Base-by-base conservation (phyloP, 2,329 filamentous ascomycete species). In the Cadophora gregata region DNA sequence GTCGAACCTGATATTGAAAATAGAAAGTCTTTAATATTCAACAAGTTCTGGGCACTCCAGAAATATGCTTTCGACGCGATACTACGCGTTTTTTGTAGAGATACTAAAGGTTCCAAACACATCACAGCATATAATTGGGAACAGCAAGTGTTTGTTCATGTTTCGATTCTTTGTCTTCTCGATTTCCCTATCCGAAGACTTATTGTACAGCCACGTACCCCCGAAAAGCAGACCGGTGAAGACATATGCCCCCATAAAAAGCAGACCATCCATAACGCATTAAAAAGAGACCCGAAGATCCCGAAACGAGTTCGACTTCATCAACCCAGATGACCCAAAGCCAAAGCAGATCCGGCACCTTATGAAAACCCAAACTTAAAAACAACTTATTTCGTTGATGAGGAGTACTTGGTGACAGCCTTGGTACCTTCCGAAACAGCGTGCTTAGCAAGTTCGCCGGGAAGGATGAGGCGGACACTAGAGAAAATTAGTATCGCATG, bases 351-450 rank as follows among this genome's bases (percentile, higher is more conserved):
- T 81, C 83, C 81, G 79, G 79, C 79, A 79, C 79, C 79, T 79
- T 83, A 80, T 80, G 81, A 87, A 86, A 86, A 86, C 87, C 83
- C 78, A 76, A 81, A 81, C 81, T 42, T 31, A 80, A 82, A 81
- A 73, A 71, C 83, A 71, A 71, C 83, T 88, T 97, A 98, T 93
- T 98, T 99, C 84, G 94, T 96, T 80, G 95, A 97, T 68, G 95
- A 97, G 76, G 95, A 98, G 89, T 98, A 99, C 90, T 99, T 99
- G 88, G 96, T 99, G 77, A 99, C 96, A 67, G 96, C 96, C 93
- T 99, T 99, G 82, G 96, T 99, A 80, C 96, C 96, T 86, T 99
- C 96, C 77, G 96, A 99, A 59, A 99, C 96, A 75, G 96, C 96
- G 85, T 99, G 96, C 91, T 99, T 99, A 82, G 96, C 96, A 77